Base-by-base conservation (phyloP, 2,329 filamentous ascomycete species). In the Phialemonium atrogriseum region DNA sequence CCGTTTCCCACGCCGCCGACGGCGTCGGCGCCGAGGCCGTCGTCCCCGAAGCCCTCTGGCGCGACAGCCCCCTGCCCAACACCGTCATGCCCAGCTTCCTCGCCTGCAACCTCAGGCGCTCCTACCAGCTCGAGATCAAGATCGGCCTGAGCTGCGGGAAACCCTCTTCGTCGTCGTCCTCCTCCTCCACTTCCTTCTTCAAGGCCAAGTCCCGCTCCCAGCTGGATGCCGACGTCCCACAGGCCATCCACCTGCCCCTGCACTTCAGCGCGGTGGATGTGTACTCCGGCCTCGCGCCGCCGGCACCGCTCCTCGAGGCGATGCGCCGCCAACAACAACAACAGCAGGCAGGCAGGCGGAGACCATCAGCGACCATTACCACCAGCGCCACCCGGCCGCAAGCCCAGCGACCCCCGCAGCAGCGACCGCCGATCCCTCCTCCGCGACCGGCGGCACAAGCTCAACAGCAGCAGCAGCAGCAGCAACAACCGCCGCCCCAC, bases 251-350 rank as follows among this genome's bases (percentile, higher is more conserved):
- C 34, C 68, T 94, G 3, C 85, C 88, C 5, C 66, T 98, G 12
- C 72, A 80, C 39, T 79, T 96, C 47, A 76, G 79, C 27, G 55
- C 62, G 20, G 70, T 93, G 30, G 73, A 86, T 34, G 76, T 98
- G 11, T 96, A 74, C 55, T 94, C 88, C 1, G 91, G 91, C 44
- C 87, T 96, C 42, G 70, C 74, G 14, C 89, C 91, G 10, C 87
- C 88, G 2, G 60, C 73, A 14, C 77, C 81, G 28, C 75, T 96
- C 5, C 61, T 94, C 13, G 69, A 83, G 37, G 78, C 82, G 23
- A 73, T 51, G 31, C 43, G 42, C 23, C 44, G 38, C 19, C 28
- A 27, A 12, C 18, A 11, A 19, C 7, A 12, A 13, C 11, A 15
- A 11, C 16, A 18, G 10, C 27, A 9, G 21, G 21, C 8, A 23